Evolutionary conservation across 352 stramenopile genomes (phyloP).

Genomic region (Globisporangium echinulatum): DNA sequence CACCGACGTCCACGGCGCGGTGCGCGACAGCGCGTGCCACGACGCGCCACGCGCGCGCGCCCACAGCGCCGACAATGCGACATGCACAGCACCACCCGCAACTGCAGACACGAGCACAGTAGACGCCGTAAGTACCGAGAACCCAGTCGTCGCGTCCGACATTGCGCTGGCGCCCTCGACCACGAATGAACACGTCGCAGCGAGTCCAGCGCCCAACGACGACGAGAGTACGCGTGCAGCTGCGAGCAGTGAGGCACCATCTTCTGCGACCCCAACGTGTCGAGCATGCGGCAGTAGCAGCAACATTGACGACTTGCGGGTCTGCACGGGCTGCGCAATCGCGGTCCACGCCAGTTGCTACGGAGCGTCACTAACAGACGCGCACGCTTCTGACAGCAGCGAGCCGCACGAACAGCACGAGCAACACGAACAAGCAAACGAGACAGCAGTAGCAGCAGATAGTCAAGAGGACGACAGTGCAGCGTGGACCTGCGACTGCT

Average conservation of each 20-base stretch:
- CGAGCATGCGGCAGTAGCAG: conserved; percentile 1
- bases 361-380: background rate
- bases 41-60: conserved; percentile 4
- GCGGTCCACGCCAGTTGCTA: conserved; percentile 35
- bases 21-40: conserved; percentile 1
- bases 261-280: background rate
- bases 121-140: background rate
- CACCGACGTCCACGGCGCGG: conserved; percentile 10
- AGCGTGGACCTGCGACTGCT: conserved; percentile 43
- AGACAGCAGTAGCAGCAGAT: background rate
- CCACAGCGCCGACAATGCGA: background rate
- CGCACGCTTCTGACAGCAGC: background rate
- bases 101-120: background rate
- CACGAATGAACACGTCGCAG: background rate
- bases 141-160: background rate
- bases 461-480: background rate
- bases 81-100: background rate
- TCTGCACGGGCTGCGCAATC: conserved; percentile 27
- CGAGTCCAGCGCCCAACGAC: background rate
- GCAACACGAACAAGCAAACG: background rate
- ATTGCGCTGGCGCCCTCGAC: background rate
- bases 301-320: conserved; percentile 11
- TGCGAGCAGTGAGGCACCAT: background rate
- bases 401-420: background rate
- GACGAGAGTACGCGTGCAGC: no score